Evolutionary conservation across 768 basidiomycete genomes (phyloP), one percentile per base, ranked within the genome.

Genomic region (Leccinum arenicola): DNA sequence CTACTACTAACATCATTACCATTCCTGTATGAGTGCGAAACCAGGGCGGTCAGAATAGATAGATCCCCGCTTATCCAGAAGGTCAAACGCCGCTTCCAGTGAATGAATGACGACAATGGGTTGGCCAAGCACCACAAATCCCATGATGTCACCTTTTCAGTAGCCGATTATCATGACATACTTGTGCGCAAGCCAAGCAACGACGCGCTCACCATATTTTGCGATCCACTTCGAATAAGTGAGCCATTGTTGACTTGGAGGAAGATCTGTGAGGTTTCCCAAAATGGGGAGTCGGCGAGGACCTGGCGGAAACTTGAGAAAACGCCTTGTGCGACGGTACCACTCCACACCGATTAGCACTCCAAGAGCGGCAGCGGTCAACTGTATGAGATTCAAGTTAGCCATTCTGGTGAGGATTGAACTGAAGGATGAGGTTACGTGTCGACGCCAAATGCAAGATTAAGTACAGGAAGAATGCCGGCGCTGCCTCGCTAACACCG

Each of bases 41-140:
- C 56, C 17, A 21, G 56, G 56, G 14, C 56, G 56, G 43, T 57
- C 56, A 27, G 56, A 57, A 35, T 57, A 57, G 23, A 52, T 52
- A 17, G 51, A 52, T 7, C 56, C 56, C 7, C 56, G 56, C 43
- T 52, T 57, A 31, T 57, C 56, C 40, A 57, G 19, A 35, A 57
- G 56, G 5, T 57, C 56, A 7, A 57, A 52, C 7, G 56, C 56
- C 31, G 21, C 43, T 45, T 57, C 40, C 11, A 51, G 6, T 14
- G 56, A 47, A 6, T 57, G 50, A 15, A 57, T n/a, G 27, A 57
- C 50, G 7, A 57, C 51, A n/a, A 57, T 52, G 36, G 57, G 57
- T 50, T 57, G 38, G 17, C 57, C 57, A n/a, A 52, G 57, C 27
- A 57, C 57, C 14, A 57, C 57, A 4, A 52, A 43, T 6, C 57